Base-by-base conservation (phyloP, 345 rosid species). In the Pistacia atlantica region DNA sequence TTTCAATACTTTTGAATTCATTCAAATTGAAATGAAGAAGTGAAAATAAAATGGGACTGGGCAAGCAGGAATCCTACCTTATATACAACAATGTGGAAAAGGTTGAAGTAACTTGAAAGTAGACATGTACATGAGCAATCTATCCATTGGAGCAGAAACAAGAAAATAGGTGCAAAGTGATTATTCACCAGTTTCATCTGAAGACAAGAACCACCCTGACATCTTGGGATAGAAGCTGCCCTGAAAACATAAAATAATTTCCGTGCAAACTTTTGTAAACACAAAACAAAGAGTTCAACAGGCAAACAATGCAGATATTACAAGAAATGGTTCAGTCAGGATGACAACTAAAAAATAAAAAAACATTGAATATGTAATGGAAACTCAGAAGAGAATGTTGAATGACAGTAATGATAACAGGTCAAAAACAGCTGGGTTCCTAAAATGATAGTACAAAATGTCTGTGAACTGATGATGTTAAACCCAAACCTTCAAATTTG, bases 181-280 rank as follows among this genome's bases (percentile, higher is more conserved):
- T 84, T 85, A 81, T 79, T 77, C 51, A 82, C 86, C 76, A 87
- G 54, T 75, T 85, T 85, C 87, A 87, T 85, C 69, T 85, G 84
- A 69, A 87, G 72, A 52, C 62, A 73, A 3, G 77, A 76, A 61
- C 84, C 86, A 20, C 72, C 74, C 60, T 83, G 78, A 57, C 81
- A 80, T 73, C 75, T 76, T 7, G 90, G 86, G 17, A 87, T 77
- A 59, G 86, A 83, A 78, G 87, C 81, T 46, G 90, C 87, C 80
- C 90, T 87, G 69, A 28, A 58, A 66, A 49, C 51, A 59, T 33
- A 20, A 46, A 28, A 60, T 4, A 60, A 28, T n/a, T 20, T 28
- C 60, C 28, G 56, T 42, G 46, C 9, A 42, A 49, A 45, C 12
- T 22, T 20, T 42, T 18, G 52, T 65, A 12, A 54, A 13, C 13